A percentile compares a stretch with the other conserved stretches of the same genome.
Conservation (phyloP, 495 filamentous ascomycete genomes). For the Aspergillus campestris region DNA sequence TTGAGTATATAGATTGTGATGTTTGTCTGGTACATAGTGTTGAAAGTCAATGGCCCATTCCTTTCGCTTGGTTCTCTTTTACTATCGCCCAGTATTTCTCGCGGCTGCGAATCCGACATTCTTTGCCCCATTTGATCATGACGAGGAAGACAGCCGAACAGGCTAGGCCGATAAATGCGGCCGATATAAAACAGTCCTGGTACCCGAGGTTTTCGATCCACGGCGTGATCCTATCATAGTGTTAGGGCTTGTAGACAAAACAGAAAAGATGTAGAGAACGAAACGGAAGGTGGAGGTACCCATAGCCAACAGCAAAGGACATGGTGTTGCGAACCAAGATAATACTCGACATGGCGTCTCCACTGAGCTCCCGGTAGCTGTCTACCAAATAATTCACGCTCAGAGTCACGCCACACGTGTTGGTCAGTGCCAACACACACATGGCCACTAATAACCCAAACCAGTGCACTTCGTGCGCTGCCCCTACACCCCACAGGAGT, state of each 20-base stretch:
- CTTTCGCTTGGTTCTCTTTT: constrained; percentile 29
- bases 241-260: constrained; percentile 1
- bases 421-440: constrained; percentile 49
- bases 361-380: constrained; percentile 53
- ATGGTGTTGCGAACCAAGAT: constrained; percentile 62
- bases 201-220: constrained; percentile 53
- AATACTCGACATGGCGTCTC: constrained; percentile 54
- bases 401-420: constrained; percentile 49
- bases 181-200: constrained; percentile 56
- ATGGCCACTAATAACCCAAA: constrained; percentile 57
- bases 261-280: neutral
- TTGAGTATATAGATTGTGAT: neutral
- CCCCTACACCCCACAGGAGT: constrained; percentile 62
- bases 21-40: neutral
- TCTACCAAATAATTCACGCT: constrained; percentile 57
- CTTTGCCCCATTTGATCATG: constrained; percentile 49
- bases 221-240: constrained; percentile 45
- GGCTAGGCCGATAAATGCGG: constrained; percentile 50
- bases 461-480: constrained; percentile 52
- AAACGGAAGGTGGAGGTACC: constrained; percentile 15
- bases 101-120: constrained; percentile 26
- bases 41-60: constrained; percentile 27
- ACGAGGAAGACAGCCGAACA: constrained; percentile 44
- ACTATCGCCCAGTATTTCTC: constrained; percentile 37
- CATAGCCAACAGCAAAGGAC: constrained; percentile 52